Base-by-base conservation (phyloP, 1,139 yeast species). In the Insectozyma bohioensis region DNA sequence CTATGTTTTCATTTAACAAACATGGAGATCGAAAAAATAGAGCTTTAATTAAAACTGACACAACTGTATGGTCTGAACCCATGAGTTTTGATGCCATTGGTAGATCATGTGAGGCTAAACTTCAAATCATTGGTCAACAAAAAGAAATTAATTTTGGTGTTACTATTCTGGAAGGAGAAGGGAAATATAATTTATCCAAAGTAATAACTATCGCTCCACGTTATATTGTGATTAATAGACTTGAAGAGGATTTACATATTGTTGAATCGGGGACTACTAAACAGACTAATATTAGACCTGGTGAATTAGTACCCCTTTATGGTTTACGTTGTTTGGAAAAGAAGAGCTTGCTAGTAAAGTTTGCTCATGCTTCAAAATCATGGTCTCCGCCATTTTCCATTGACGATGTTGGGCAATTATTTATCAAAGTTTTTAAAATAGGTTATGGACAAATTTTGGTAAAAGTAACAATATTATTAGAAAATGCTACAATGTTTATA, bases 301-400 rank as follows among this genome's bases (percentile, higher is more conserved):
- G 72, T 4, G 68, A 65, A 16, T 56, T 77, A 5, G 47, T 66
- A 3, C 95, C 98, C 0, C 56, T 92, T 11, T 86, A 83, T 51
- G 78, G 75, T 11, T 58, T 85, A 49, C 73, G 80, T 20, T 57
- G 67, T 5, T 42, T 52, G 4, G 63, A 61, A 1, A 56, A 63
- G 23, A 83, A 80, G 52, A 84, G 80, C 46, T 55, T 85, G 20
- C 53, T 72, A 42, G 49, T 82, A 15, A 75, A 83, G 34, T 80
- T 84, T 46, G 57, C 74, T 3, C 84, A 82, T 5, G 61, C 73
- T 1, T 67, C 74, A 5, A 68, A 80, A 3, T 24, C 37, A 18
- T 88, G 96, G 95, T 84, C 97, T 1, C 81, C 97, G 0, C 95
- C 97, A 1, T 88, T 92, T 54, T 72, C 75, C 17, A 76, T 92